These are phyloP conservation scores for Tuber melanosporum DNA, from an alignment of 495 filamentous ascomycete species.

Conservation along the genomic window DNA sequence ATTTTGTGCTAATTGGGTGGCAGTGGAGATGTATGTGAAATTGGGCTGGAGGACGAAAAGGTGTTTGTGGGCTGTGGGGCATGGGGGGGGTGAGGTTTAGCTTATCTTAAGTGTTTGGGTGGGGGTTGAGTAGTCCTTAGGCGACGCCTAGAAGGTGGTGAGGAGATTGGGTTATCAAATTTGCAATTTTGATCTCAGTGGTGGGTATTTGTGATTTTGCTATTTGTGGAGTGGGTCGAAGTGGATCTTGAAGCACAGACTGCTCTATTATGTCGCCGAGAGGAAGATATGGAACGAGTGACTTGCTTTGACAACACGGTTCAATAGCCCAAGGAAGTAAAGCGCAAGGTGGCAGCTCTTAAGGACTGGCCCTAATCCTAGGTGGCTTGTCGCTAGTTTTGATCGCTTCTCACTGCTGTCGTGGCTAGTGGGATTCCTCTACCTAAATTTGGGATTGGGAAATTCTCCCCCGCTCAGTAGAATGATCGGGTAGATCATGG, in stretches of 20 bases:
- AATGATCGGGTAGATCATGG: too few species aligned
- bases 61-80: constrained; percentile 25
- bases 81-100: background rate
- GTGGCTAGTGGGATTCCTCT: too few species aligned
- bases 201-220: background rate
- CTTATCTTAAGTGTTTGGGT: background rate
- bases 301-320: background rate
- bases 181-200: background rate
- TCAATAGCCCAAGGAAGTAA: background rate
- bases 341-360: too few species aligned
- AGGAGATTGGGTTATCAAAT: background rate
- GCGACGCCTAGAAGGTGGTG: background rate
- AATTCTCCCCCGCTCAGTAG: too few species aligned
- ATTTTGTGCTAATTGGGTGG: constrained; percentile 22
- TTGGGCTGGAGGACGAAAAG: constrained; percentile 23
- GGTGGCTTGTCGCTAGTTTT: too few species aligned
- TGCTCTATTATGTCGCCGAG: background rate
- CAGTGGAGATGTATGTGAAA: constrained; percentile 27
- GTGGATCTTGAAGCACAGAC: too few species aligned
- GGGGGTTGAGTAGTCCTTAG: background rate
- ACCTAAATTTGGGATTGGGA: too few species aligned
- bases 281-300: background rate
- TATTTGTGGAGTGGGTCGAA: background rate
- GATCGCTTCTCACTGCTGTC: too few species aligned
- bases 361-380: too few species aligned